Evolutionary conservation across 768 basidiomycete genomes (phyloP), one percentile per base, ranked within the genome.

Genomic region (Tylopilus cervinicoccineus): DNA sequence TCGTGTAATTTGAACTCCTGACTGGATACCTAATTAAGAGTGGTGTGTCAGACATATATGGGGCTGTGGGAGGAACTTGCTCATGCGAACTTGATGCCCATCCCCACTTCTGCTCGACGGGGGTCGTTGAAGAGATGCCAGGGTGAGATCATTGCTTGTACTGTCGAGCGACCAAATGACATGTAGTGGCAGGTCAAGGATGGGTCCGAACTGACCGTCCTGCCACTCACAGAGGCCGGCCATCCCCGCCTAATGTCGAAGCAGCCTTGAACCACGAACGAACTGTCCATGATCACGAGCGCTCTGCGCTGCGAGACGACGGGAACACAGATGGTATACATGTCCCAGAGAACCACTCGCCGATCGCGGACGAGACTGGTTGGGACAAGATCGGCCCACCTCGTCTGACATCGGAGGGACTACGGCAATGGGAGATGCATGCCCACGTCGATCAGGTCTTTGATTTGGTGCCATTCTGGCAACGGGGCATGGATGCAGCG

Each of bases 381-480:
- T 52, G 67, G 71, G 58, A 51, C 66, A 27, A 64, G 59, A 49
- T 61, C 53, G 54, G 57, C 50, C 45, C 63, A 55, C 51, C 50
- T 29, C 69, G 52, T 48, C 63, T 60, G 52, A 68, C 61, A 12
- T 57, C 51, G 54, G 64, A 62, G 28, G 59, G 60, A 8, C 57
- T 67, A 6, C 58, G 57, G 3, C 53, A 58, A 33, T 61, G 59
- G 62, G 63, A 59, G 23, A 62, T 63, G 59, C 57, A 65, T 23
- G 54, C 55, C 6, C 70, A 67, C 40, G 70, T 78, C n/a, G 77
- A 79, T 50, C 68, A 74, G 11, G 70, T 78, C 20, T 63, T 65
- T 31, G 77, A 79, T 56, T 55, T 78, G 54, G 72, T 82, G 28
- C 74, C 75, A 4, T 81, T 79, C 60, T 82, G 80, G 80, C 68